phyloP scores from a whole-genome alignment of 2,329 filamentous ascomycete genomes.

The Trichoderma endophyticum region DNA sequence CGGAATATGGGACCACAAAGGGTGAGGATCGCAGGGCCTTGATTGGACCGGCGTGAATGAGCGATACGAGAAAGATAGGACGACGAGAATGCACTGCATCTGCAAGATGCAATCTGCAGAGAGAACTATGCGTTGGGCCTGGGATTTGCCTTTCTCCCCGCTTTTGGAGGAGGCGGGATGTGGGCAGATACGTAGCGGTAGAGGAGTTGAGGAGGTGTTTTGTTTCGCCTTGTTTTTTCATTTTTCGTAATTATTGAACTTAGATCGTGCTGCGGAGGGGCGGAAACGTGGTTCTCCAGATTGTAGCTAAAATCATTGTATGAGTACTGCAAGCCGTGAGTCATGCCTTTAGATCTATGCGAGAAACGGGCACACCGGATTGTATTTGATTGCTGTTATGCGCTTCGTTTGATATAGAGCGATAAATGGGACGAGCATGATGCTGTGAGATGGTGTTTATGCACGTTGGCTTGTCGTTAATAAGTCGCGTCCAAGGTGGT shows the following conservation, averaged over 20 bases:
- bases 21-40: neutral
- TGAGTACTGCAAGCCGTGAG: neutral
- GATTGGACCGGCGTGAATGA: neutral
- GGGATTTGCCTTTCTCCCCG: neutral
- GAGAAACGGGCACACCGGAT: neutral
- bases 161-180: neutral
- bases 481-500: neutral
- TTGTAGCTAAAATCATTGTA: neutral
- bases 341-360: neutral
- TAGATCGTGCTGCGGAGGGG: neutral
- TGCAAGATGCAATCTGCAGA: neutral
- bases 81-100: neutral
- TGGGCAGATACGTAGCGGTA: neutral
- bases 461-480: neutral
- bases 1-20: neutral
- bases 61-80: neutral
- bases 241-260: neutral
- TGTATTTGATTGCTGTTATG: neutral
- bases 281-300: neutral
- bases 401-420: neutral
- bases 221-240: neutral
- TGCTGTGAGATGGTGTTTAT: neutral
- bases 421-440: neutral
- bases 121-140: neutral
- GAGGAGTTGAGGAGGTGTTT: neutral